Base-by-base conservation (phyloP, 768 basidiomycete genomes). In the Macrolepiota fuliginosa region DNA sequence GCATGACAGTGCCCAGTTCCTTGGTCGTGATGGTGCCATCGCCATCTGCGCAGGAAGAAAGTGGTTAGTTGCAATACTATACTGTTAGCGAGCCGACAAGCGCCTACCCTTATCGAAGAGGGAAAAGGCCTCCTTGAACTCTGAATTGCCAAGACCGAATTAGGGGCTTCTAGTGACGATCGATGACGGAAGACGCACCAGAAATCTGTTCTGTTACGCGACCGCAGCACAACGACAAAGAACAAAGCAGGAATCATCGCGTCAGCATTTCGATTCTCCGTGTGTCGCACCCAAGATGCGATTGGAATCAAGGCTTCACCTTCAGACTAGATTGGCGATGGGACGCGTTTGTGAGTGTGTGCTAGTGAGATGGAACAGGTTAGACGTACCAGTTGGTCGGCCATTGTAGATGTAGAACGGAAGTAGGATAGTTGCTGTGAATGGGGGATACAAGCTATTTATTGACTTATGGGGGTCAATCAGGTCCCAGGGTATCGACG, bases 121-220 rank as follows among this genome's bases (percentile, higher is more conserved):
- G 62, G 95, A 94, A 80, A 98, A 98, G 54, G 96, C 96, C 81
- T 98, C 96, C 84, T 96, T 98, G 87, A 96, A 98, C 77, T 96
- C 94, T 92, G 66, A 45, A 45, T 45, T 66, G 39, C 10, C 61
- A 50, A 27, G 42, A 52, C 51, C 19, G 13, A 52, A 36, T 49
- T 61, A 47, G 62, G 60, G 29, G 64, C 54, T 58, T 25, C 12
- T 52, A 25, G 37, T 39, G 49, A 29, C 36, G 22, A 40, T 42
- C 37, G 24, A 62, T 56, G 52, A 13, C 19, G 40, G 22, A 19
- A 40, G 29, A 76, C 87, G 50, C 70, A 93, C 94, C 94, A 70
- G 92, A 86, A 69, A 96, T 92, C 83, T 95, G 93, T 74, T 96
- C 94, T 96, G 35, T 50, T 50, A 72, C 47, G 17, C 25, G 55